Conservation (phyloP, 805 yeast species). For the Candida nitratophila region DNA sequence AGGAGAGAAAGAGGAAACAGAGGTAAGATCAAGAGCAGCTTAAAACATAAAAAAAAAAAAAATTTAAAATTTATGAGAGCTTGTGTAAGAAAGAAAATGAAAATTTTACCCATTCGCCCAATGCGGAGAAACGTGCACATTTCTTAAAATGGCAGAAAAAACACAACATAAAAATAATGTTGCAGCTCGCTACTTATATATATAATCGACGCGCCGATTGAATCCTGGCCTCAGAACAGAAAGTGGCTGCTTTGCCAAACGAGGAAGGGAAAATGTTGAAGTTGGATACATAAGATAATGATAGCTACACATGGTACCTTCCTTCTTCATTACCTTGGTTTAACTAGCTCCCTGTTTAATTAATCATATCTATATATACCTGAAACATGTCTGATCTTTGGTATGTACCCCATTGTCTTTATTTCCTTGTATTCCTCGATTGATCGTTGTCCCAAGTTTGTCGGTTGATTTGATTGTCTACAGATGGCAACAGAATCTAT, state of each 20-base stretch:
- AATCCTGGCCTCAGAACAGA: not conserved
- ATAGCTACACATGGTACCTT: too few species aligned
- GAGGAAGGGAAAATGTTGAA: not conserved
- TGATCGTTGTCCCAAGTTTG: not conserved
- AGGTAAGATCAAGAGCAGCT: not conserved
- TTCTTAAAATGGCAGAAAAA: not conserved
- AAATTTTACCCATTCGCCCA: not conserved
- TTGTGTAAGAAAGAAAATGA: not conserved
- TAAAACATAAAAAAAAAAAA: not conserved
- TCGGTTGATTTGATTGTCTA: not conserved
- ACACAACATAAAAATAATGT: too few species aligned
- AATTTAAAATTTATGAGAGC: not conserved
- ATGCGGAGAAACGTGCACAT: not conserved
- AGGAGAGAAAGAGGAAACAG: not conserved
- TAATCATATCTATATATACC: constrained; percentile 4
- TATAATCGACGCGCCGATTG: too few species aligned
- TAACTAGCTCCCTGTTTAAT: not conserved
- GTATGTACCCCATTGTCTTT: constrained; percentile 37
- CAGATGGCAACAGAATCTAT: too few species aligned
- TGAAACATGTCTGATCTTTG: constrained; percentile 64
- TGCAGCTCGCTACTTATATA: too few species aligned
- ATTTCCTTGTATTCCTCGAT: not conserved
- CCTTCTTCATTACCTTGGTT: too few species aligned
- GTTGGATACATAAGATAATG: not conserved
- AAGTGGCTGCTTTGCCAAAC: not conserved